Evolutionary conservation across 306 rosid species (phyloP).

Genomic region (Vigna nakashimae): DNA sequence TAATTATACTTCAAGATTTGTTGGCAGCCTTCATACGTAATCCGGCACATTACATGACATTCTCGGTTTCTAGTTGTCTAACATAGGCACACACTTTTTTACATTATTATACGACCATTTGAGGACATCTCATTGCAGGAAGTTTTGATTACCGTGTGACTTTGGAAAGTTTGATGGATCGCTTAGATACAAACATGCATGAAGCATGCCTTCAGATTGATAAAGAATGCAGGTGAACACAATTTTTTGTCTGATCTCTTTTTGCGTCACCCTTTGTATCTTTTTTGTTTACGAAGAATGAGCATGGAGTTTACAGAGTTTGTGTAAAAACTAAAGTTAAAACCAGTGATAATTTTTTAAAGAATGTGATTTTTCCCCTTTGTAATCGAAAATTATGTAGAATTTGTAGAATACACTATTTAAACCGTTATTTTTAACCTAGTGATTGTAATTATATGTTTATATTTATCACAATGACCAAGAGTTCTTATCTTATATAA

Average conservation of each 20-base stretch:
- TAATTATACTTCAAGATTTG: conserved; percentile 10
- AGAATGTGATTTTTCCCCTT: background rate
- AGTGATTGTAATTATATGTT: too few relatives aligned
- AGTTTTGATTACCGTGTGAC: conserved; percentile 60
- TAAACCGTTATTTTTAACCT: too few relatives aligned
- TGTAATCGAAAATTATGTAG: too few relatives aligned
- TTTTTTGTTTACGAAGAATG: background rate
- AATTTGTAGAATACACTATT: too few relatives aligned
- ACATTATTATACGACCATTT: conserved; percentile 22
- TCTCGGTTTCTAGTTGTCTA: conserved; percentile 3
- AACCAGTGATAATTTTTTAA: conserved; percentile 6
- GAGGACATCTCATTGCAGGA: conserved; percentile 52
- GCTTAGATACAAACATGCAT: conserved; percentile 70
- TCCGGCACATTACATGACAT: conserved; percentile 7
- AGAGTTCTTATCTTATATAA: too few relatives aligned
- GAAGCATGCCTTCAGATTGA: conserved; percentile 78
- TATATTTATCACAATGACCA: too few relatives aligned
- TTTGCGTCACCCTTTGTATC: background rate
- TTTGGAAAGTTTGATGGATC: conserved; percentile 74
- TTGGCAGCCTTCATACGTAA: background rate
- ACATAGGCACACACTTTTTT: background rate
- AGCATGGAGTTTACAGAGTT: background rate
- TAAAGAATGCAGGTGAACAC: conserved; percentile 68
- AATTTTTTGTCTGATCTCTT: background rate
- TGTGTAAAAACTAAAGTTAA: background rate